Evolutionary conservation across 1,139 yeast genomes (phyloP).

Genomic region (Insectozyma bohioensis): DNA sequence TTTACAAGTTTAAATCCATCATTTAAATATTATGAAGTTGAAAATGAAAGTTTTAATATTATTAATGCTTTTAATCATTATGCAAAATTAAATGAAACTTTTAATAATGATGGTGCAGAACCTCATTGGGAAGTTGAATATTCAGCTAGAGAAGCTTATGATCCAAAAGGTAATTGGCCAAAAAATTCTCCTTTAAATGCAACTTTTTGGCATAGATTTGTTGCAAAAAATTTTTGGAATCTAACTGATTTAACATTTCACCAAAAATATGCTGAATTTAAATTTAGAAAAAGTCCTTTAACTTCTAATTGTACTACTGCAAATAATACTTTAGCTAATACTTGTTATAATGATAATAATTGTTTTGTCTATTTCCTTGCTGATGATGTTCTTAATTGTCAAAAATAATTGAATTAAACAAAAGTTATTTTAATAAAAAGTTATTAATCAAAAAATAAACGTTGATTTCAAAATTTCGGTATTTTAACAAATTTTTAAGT

Average conservation of each 20-base stretch:
- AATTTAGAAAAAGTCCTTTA: constrained; percentile 54
- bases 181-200: constrained; percentile 53
- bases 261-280: constrained; percentile 46
- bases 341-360: constrained; percentile 4
- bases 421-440: no score
- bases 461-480: no score
- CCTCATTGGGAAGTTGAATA: constrained; percentile 59
- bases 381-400: constrained; percentile 3
- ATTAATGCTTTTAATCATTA: constrained; percentile 60
- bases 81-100: constrained; percentile 53
- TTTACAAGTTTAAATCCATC: constrained; percentile 59
- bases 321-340: constrained; percentile 2
- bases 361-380: constrained; percentile 2
- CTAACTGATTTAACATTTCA: constrained; percentile 37
- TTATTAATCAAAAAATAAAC: no score
- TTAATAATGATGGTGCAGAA: constrained; percentile 45
- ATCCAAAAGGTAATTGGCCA: constrained; percentile 50
- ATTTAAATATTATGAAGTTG: constrained; percentile 73
- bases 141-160: constrained; percentile 52
- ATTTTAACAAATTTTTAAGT: no score
- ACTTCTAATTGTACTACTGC: constrained; percentile 38
- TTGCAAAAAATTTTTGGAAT: constrained; percentile 33
- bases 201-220: constrained; percentile 54
- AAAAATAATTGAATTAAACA: constrained; percentile 5
- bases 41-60: constrained; percentile 58